Conservation (phyloP, 164 flowering plant genomes). For the Taxillus chinensis region DNA sequence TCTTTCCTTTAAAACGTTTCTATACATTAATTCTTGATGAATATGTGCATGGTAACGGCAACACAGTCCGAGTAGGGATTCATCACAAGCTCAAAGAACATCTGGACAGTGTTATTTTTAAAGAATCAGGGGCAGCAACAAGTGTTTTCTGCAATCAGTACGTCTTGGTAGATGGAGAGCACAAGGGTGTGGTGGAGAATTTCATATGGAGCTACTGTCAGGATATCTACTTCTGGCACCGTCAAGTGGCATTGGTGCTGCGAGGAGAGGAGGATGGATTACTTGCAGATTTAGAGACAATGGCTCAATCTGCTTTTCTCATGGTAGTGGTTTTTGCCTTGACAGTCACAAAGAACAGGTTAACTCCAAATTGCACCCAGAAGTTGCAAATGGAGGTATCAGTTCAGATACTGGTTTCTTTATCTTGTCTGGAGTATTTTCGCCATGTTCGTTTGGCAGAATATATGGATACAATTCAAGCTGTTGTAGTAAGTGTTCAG, state of each 20-base stretch:
- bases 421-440: conserved; percentile 86
- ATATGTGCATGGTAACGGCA: conserved; percentile 4
- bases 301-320: conserved; percentile 85
- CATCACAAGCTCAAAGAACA: conserved; percentile 38
- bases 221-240: conserved; percentile 49
- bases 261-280: conserved; percentile 29
- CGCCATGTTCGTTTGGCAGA: conserved; percentile 74
- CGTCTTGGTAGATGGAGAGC: conserved; percentile 48
- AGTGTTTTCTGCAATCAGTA: conserved; percentile 76
- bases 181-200: conserved; percentile 51
- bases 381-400: conserved; percentile 46
- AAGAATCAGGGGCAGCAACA: conserved; percentile 78
- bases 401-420: conserved; percentile 51
- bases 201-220: conserved; percentile 63
- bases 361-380: conserved; percentile 29
- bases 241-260: conserved; percentile 41
- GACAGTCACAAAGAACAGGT: conserved; percentile 64
- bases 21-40: conserved; percentile 23
- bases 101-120: conserved; percentile 42
- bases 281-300: conserved; percentile 63
- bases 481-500: conserved; percentile 52
- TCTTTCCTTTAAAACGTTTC: conserved; percentile 50
- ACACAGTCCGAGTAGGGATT: conserved; percentile 8
- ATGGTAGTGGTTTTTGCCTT: conserved; percentile 85
- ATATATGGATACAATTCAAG: conserved; percentile 71